phyloP scores from a whole-genome alignment of 2,329 filamentous ascomycete genomes.

The Fusarium buharicum region DNA sequence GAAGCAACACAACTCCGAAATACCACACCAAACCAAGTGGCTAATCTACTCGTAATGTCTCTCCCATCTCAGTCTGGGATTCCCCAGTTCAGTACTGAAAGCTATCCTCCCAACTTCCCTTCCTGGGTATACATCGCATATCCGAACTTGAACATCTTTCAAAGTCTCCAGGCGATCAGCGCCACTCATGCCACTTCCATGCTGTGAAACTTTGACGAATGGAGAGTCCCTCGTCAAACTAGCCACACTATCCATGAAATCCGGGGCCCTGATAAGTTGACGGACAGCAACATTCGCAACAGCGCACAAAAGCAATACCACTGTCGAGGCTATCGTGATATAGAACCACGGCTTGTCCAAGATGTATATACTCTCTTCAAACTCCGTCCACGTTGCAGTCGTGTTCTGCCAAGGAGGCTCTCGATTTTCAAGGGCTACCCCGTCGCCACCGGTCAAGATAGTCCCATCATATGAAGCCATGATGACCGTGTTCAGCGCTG shows the following conservation, averaged over 20 bases:
- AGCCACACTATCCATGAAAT: slow-evolving; percentile 14
- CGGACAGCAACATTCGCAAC: background rate
- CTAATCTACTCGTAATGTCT: background rate
- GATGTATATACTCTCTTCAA: slow-evolving; percentile 3
- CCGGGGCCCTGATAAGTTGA: slow-evolving; percentile 4
- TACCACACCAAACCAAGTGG: too few species aligned
- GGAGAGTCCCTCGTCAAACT: slow-evolving; percentile 12
- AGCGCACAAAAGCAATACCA: background rate
- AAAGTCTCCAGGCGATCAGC: background rate
- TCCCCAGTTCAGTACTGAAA: background rate
- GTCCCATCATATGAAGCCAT: background rate
- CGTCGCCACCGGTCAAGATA: background rate
- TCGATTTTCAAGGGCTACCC: background rate
- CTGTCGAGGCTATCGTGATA: slow-evolving; percentile 1
- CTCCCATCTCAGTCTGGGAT: background rate
- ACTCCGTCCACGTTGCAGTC: slow-evolving; percentile 7
- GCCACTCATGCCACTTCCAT: slow-evolving; percentile 1
- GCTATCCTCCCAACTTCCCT: background rate
- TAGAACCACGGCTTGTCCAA: slow-evolving; percentile 8
- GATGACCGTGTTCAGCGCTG: background rate
- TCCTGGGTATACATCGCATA: background rate
- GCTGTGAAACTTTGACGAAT: slow-evolving; percentile 2
- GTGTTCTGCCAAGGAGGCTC: background rate
- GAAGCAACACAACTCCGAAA: background rate
- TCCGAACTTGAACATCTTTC: background rate